Evolutionary conservation across 2,329 filamentous ascomycete species (phyloP), one percentile per base, ranked within the genome.

Genomic region (Diaporthe sp.): DNA sequence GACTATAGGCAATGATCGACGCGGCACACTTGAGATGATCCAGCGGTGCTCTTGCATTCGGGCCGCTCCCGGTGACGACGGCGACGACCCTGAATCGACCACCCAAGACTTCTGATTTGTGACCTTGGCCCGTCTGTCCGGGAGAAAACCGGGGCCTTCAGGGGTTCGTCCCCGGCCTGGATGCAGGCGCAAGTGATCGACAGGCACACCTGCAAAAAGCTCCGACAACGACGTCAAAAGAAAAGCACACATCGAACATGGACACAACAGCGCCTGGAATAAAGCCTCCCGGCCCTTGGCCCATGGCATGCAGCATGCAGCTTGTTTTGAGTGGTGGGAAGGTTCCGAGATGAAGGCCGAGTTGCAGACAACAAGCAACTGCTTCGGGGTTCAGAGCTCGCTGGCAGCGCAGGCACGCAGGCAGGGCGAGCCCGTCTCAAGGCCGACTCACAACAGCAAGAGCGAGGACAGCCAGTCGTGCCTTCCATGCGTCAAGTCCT

Each of bases 321-420:
- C 58, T 39, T 37, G 49, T 44, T n/a, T 34, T 37, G 62, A 9
- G 44, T 8, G 19, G 15, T 31, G 31, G 46, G n/a, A 13, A 70
- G n/a, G 2, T 42, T 42, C 49, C 65, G 65, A 22, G 34, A 28
- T 37, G 65, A 37, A 68, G 44, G 65, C 65, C 34, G 65, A 55
- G 13, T 22, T 70, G 65, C 65, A 70, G 65, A 55, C 31, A 70
- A 70, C 49, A 70, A 55, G 65, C 65, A 70, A 70, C 34, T 70
- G 13, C 4, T 13, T 55, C 65, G 65, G 65, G 49, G 19, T 55
- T 55, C 65, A 70, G 61, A 67, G 19, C 25, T 22, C n/a, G 44
- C 44, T 22, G 44, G 44, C 44, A 22, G 44, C 12, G 37, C 37
- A 13, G 37, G 37, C 37, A 39, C 37, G 37, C 37, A 39, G 37